Conservation (phyloP, 2,329 filamentous ascomycete genomes). For the Talaromyces amestolkiae region DNA sequence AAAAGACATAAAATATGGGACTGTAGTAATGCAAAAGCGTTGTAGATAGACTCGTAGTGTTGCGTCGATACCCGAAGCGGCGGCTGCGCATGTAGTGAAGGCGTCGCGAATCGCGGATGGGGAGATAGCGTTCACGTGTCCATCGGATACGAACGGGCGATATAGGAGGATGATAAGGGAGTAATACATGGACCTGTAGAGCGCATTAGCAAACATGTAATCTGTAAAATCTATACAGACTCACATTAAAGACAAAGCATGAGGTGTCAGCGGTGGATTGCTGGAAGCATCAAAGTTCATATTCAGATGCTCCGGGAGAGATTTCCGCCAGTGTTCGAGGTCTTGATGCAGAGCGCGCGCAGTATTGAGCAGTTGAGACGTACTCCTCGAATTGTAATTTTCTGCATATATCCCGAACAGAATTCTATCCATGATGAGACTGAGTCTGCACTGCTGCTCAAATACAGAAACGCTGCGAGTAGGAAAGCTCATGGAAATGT, state of each 20-base stretch:
- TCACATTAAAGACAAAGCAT: conserved; percentile 13
- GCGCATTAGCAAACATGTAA: background rate
- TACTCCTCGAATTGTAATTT: conserved; percentile 6
- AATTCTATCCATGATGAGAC: conserved; percentile 17
- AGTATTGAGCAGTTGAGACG: conserved; percentile 1
- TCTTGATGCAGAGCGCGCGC: conserved; percentile 8
- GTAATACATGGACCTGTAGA: conserved; percentile 13
- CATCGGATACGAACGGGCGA: conserved; percentile 19
- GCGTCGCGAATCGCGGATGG: conserved; percentile 26
- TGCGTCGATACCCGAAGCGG: conserved; percentile 39
- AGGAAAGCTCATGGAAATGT: background rate
- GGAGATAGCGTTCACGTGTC: conserved; percentile 9
- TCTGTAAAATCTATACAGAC: background rate
- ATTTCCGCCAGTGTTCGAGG: conserved; percentile 5
- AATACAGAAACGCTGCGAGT: conserved; percentile 16
- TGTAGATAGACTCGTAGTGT: conserved; percentile 37
- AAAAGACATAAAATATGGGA: conserved; percentile 52
- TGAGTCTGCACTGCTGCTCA: conserved; percentile 12
- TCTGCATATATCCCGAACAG: conserved; percentile 12
- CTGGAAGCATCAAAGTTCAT: background rate
- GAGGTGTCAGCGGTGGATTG: conserved; percentile 8
- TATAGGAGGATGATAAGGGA: conserved; percentile 24
- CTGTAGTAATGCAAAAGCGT: conserved; percentile 42
- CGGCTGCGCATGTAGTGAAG: conserved; percentile 33
- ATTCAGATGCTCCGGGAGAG: conserved; percentile 10